Evolutionary conservation across 306 rosid genomes (phyloP).

Genomic region (barrel medic (Medicago truncatula)): MtrunA17r5.0-ANR NC_053043.1:3687501-3688000

Average conservation of each 20-base stretch:
- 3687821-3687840: background rate
- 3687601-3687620: no score
- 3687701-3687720: background rate
- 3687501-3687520: background rate
- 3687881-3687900: background rate
- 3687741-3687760: slow-evolving; percentile 38
- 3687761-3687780: background rate
- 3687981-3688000: slow-evolving; percentile 16
- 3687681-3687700: no score
- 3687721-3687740: background rate
- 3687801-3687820: background rate
- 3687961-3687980: background rate
- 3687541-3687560: no score
- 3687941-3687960: background rate
- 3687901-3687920: background rate
- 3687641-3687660: no score
- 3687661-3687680: no score
- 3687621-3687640: no score
- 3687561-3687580: no score
- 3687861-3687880: slow-evolving; percentile 7
- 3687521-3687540: no score
- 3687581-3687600: no score
- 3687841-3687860: slow-evolving; percentile 21
- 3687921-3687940: slow-evolving; percentile 1
- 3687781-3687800: background rate